Evolutionary conservation across 2,329 filamentous ascomycete genomes (phyloP), one percentile per base, ranked within the genome.

Genomic region (Trichoderma hamatum): DNA sequence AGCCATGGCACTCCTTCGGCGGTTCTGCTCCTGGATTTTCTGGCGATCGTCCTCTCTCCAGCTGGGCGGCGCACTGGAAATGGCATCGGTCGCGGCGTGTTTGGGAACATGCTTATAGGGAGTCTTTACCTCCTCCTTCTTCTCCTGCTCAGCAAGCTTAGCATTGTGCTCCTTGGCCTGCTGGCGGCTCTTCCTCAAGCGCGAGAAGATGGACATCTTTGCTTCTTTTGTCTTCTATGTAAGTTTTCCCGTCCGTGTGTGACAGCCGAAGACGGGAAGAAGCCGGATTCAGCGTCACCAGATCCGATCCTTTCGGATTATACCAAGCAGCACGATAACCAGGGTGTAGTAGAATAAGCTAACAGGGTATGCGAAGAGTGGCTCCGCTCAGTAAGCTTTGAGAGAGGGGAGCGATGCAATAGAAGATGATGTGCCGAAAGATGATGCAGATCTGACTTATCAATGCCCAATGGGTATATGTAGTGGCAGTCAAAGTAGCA

Each of bases 101-200:
- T 82, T 89, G n/a, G 88, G 87, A 24, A 88, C 78, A 74, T 90
- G 88, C 64, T 80, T 84, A 77, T 90, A 90, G 14, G 84, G 81
- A n/a, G 78, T 71, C 65, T 72, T 67, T 16, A 69, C 69, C 46
- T 77, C 82, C 70, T 83, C 82, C 52, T 78, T 75, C 63, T 84
- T 83, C 49, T 82, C 78, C 72, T 84, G 82, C 72, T 84, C 83
- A 52, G 78, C 81, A 70, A 82, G 75, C 73, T 85, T 84, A 54
- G 81, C 79, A 49, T 81, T 85, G 69, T 84, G 81, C 61, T 88
- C 83, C 76, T 88, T 87, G 71, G 86, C 84, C 65, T 86, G 84
- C 74, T 86, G 83, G 69, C 84, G 83, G 72, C 84, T 83, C 71
- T 79, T 81, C 74, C 80, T 84, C 75, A 89, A 82, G 68, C 83